Evolutionary conservation across 768 basidiomycete genomes (phyloP), one percentile per base, ranked within the genome.

Genomic region (Rhizopogon vesiculosus): DNA sequence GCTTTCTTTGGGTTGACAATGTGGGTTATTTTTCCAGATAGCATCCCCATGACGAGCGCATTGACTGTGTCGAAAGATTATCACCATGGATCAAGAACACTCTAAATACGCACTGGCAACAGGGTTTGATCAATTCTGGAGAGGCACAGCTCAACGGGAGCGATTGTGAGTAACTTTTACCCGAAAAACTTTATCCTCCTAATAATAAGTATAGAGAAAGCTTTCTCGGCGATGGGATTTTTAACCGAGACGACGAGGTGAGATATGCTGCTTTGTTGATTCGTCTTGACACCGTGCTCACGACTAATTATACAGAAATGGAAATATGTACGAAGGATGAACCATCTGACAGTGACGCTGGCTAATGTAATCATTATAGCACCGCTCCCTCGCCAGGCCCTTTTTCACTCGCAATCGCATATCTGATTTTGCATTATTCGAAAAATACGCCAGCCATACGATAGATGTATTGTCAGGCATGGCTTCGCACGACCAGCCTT

Each of bases 371-470:
- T 56, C 60, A 48, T 51, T 45, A 7, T 61, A 87, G 85, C 87
- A 89, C 58, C 82, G 88, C 33, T 70, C 76, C 3, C 81, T 80
- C 46, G 80, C 87, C 3, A 81, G 88, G 5, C 88, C 88, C 3
- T 90, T 88, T 71, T 89, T 90, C 63, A 80, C 85, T 13, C 78
- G 79, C n/a, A 86, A 89, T 56, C 80, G 87, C 29, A 79, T 85
- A 42, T 78, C 82, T 7, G 86, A 90, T 62, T 87, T 87, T 51
- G 80, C 86, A 16, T 73, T 81, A 43, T 88, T 89, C 62, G 86
- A 89, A 60, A 72, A 70, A 42, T 78, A 86, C 58, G 71, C 78
- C 7, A 57, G 65, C 22, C 74, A 72, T n/a, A 78, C 82, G 0
- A 56, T 87, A 3, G 68, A 75, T 5, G 72, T 82, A 53, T 63